Percentiles rank a stretch among this genome's conserved stretches.
Evolutionary conservation across 2,329 filamentous ascomycete genomes (phyloP).

Genomic region (Diaporthe longicolla): DNA sequence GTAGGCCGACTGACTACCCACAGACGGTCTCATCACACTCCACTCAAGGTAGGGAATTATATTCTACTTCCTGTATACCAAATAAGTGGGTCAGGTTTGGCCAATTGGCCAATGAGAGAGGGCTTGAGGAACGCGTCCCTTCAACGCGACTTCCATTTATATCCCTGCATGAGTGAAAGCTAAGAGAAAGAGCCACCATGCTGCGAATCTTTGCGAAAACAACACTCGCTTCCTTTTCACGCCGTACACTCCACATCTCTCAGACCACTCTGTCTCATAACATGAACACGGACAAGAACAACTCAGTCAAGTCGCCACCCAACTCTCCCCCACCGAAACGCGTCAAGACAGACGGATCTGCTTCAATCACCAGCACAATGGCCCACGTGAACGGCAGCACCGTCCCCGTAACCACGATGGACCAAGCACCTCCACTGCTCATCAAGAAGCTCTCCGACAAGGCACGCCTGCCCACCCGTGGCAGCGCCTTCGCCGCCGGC

Average conservation of each 20-base stretch:
- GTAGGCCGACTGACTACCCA: neutral
- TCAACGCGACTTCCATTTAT: constrained; percentile 34
- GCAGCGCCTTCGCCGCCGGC: constrained; percentile 89
- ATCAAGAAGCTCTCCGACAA: constrained; percentile 89
- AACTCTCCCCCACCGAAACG: constrained; percentile 85
- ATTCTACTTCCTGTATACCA: neutral
- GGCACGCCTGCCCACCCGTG: constrained; percentile 87
- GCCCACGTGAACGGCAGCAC: constrained; percentile 48
- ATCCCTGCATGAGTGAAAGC: constrained; percentile 31
- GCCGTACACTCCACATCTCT: constrained; percentile 10
- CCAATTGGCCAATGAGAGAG: constrained; percentile 42
- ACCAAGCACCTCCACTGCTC: constrained; percentile 73
- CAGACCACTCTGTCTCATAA: constrained; percentile 35
- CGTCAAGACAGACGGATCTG: constrained; percentile 71
- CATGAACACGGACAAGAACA: constrained; percentile 53
- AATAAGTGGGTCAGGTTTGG: neutral
- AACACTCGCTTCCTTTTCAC: constrained; percentile 12
- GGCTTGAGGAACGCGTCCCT: constrained; percentile 36
- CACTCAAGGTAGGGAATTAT: neutral
- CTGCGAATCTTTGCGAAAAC: constrained; percentile 1
- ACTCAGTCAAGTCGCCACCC: constrained; percentile 67
- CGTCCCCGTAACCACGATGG: constrained; percentile 51
- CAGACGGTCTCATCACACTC: neutral
- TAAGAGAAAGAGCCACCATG: constrained; percentile 22
- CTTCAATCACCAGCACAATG: constrained; percentile 45